Evolutionary conservation across 2,329 filamentous ascomycete species (phyloP), one percentile per base, ranked within the genome.

Genomic region (Blumeriella jaapii): DNA sequence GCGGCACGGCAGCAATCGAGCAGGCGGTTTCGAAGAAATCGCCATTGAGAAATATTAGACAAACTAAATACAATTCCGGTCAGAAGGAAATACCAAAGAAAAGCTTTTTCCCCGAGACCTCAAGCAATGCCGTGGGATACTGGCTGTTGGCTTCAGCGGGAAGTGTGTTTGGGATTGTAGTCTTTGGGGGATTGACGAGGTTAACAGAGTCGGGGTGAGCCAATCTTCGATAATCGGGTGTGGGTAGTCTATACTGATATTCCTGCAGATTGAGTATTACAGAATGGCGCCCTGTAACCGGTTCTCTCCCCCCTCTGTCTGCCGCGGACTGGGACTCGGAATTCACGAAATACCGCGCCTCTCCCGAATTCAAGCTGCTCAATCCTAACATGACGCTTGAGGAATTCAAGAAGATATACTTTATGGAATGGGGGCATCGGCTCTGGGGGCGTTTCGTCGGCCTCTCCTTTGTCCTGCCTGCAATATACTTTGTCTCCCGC

Each of bases 331-430:
- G 91, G 91, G 79, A 94, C 50, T 76, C 78, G 46, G 91, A 96
- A 55, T 98, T 96, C 62, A 67, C 77, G 37, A 91, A 93, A 61
- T 98, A 98, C 67, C 79, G 81, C 47, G 74, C 81, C 27, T 94
- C 86, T 13, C 91, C 91, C 43, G 91, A 98, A 61, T 98, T 89
- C 64, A 76, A 82, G 55, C 72, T 86, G 43, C 70, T 98, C 49
- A 98, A 98, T 63, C 81, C 87, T 19, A 74, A 84, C 58, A 98
- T 98, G 91, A 80, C 73, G 19, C 68, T 98, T 38, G 71, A 78
- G 39, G 91, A 98, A 58, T 98, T 96, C 66, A 95, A 96, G 61
- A 81, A 91, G 57, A 98, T 98, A 48, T 98, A 96, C 70, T 98
- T 82, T 60, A 96, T 96, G 91, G 91, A 98, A 67, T 98, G 91